Evolutionary conservation across 2,329 filamentous ascomycete species (phyloP), one percentile per base, ranked within the genome.

Genomic region (Hypoxylon sp.): DNA sequence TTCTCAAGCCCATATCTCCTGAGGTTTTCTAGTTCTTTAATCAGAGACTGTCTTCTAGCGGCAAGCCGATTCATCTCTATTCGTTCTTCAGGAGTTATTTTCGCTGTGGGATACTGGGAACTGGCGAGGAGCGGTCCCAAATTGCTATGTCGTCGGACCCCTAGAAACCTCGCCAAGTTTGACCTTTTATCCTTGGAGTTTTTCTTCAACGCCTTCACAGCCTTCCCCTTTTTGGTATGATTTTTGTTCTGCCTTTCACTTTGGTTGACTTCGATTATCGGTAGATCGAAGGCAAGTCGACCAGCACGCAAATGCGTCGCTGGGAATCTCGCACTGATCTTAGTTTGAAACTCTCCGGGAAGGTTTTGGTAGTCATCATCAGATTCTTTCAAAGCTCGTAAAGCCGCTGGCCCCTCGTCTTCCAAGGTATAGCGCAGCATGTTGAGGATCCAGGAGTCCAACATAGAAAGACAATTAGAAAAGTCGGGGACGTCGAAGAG

Each of bases 381-480:
- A 19, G 53, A 41, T 30, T 34, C 38, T 13, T 52, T 2, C 13
- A 63, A 23, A 2, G 51, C 48, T 36, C 25, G 1, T 14, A 30
- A 2, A 10, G 52, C 52, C 10, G 19, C 17, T 10, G 28, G 28
- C 13, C 36, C 52, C 2, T 34, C 17, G 25, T 41, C 36, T 21
- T 58, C 53, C 32, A 63, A 25, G 2, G 46, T 28, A 14, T 58
- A 38, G n/a, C 43, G 38, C 3, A 65, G 3, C 55, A 55, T 56
- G 0, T 25, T 49, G 0, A 65, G 43, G 4, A 25, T 21, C 62
- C 62, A 65, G 2, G 28, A 55, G 5, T 56, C 43, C n/a, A 36
- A 2, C 25, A 19, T 13, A 3, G 19, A 13, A 36, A 65, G 34
- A 45, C 32, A 50, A 4, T 30, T 10, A 19, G 17, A 17, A 17